Percentiles rank a stretch among this genome's conserved stretches.
These are phyloP conservation scores for Fusarium ramigenum DNA, from an alignment of 2,329 filamentous ascomycete genomes.

Conservation along the genomic window DNA sequence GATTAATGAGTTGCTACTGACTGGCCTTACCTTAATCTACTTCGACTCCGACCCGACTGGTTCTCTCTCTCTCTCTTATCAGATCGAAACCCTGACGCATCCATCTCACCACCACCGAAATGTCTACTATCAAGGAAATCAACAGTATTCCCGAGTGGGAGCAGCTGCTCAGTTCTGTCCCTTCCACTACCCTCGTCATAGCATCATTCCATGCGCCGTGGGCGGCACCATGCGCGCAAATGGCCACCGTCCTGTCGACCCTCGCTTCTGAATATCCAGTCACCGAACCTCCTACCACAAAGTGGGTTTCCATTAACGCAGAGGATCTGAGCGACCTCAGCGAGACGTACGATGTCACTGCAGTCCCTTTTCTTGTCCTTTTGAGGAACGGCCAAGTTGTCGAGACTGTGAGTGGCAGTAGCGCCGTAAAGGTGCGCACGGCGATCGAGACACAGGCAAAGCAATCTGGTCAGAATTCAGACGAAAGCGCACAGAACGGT, in stretches of 20 bases:
- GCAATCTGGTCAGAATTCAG: conserved; percentile 48
- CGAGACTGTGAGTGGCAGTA: conserved; percentile 89
- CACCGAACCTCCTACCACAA: conserved; percentile 71
- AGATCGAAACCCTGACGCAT: conserved; percentile 25
- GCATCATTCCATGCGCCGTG: conserved; percentile 97
- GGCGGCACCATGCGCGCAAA: conserved; percentile 95
- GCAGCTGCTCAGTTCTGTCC: conserved; percentile 70
- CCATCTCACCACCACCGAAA: conserved; percentile 47
- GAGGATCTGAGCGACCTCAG: conserved; percentile 93
- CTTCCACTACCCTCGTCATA: conserved; percentile 77
- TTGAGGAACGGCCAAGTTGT: conserved; percentile 78
- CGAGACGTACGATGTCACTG: conserved; percentile 92
- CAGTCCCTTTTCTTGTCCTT: conserved; percentile 91
- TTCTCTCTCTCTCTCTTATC: conserved; percentile 23
- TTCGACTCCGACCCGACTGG: conserved; percentile 20
- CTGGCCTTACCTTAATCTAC: conserved; percentile 11
- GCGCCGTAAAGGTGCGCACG: conserved; percentile 83
- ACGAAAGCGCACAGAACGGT: conserved; percentile 49
- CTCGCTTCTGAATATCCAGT: conserved; percentile 87
- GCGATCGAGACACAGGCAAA: conserved; percentile 86
- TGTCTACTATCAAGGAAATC: conserved; percentile 84
- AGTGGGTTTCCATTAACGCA: conserved; percentile 91
- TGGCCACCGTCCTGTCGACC: conserved; percentile 85
- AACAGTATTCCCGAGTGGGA: conserved; percentile 78
- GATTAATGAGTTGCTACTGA: conserved; percentile 10